Evolutionary conservation across 257 asterid genomes (phyloP).

Genomic region (Solanum rostratum): DNA sequence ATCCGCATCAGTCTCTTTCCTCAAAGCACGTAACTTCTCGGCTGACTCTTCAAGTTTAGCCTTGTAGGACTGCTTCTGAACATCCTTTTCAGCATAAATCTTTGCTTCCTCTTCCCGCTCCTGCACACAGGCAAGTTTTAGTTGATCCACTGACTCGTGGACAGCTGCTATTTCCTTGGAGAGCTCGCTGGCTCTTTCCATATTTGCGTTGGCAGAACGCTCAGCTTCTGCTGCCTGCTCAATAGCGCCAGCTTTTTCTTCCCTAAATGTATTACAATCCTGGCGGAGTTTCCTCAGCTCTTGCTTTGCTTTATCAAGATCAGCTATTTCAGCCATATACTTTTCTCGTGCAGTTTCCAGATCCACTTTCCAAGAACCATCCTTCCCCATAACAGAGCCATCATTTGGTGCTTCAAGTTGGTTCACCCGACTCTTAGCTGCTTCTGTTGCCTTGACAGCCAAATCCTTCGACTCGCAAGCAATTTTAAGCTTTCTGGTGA

Average conservation of each 20-base stretch:
- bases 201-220: conserved; percentile 23
- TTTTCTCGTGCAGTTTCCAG: conserved; percentile 32
- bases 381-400: conserved; percentile 13
- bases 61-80: conserved; percentile 42
- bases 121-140: conserved; percentile 38
- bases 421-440: conserved; percentile 42
- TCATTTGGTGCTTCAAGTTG: conserved; percentile 38
- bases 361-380: conserved; percentile 24
- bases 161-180: conserved; percentile 46
- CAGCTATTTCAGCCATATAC: conserved; percentile 33
- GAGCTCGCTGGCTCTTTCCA: conserved; percentile 47
- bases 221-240: conserved; percentile 61
- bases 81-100: conserved; percentile 41
- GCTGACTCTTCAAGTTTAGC: conserved; percentile 45
- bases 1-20: conserved; percentile 47
- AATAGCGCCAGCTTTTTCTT: conserved; percentile 37
- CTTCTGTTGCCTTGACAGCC: conserved; percentile 46
- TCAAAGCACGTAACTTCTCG: conserved; percentile 34
- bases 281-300: conserved; percentile 47
- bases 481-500: conserved; percentile 42
- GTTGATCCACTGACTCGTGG: conserved; percentile 45
- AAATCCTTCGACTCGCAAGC: conserved; percentile 48
- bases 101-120: conserved; percentile 46
- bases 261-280: conserved; percentile 38
- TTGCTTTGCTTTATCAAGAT: conserved; percentile 58